Evolutionary conservation across 108 stramenopile genomes (phyloP), one percentile per base, ranked within the genome.

Genomic region (Stephanodiscus minutulus): DNA sequence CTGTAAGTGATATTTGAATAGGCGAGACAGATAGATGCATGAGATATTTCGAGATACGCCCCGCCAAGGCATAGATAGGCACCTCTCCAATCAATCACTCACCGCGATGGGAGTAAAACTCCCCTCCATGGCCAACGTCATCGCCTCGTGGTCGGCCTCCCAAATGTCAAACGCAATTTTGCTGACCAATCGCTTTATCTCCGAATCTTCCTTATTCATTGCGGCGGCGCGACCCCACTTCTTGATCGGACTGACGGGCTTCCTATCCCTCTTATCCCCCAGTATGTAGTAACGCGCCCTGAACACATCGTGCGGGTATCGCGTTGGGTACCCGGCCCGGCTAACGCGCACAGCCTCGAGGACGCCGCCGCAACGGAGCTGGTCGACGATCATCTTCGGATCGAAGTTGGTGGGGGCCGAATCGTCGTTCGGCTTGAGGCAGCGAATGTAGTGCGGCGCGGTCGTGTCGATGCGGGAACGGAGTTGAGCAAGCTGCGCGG

Each of bases 291-390:
- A 79, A 17, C 78, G 64, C 47, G 66, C 58, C 18, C 68, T 59
- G 50, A 77, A 85, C n/a, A 61, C 57, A 41, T 63, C 60, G 68
- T 73, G 69, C 24, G 68, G 75, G 52, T 73, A 75, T 20, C 66
- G 81, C 13, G 68, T 82, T 5, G 68, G 76, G 62, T 72, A 82
- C 33, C 73, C 82, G 39, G 79, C 82, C 29, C 68, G 72, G 22
- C 64, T 50, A 12, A 70, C 75, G 36, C 73, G 86, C 9, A 94
- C 89, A 35, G 97, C 97, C 53, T 96, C 97, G 37, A 98, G 83
- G 27, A 99, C 96, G 54, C 98, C 97, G 13, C 94, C 93, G 70
- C 95, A 99, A 48, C 97, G 89, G 18, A 99, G 89, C 71, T 99
- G 98, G 46, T 95, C 92, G 27, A 96, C 83, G 21, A 95, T 89